Conservation (phyloP, 257 asterid species). For the Eucommia ulmoides region DNA sequence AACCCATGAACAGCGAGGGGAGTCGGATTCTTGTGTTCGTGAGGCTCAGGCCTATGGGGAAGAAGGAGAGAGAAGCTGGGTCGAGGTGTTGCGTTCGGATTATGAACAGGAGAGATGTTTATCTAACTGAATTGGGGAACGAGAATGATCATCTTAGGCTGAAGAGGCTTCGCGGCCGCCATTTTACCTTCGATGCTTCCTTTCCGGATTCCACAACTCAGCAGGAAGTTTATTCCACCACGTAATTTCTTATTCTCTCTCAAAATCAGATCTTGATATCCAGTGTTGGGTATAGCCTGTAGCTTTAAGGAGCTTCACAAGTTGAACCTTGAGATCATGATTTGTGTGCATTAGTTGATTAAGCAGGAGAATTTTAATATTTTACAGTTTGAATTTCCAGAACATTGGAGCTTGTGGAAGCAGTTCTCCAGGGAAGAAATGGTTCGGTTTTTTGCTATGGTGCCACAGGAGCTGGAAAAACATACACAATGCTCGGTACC, state of each 20-base stretch:
- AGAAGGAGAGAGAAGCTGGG: constrained; percentile 48
- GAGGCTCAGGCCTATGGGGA: constrained; percentile 51
- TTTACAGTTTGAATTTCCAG: constrained; percentile 18
- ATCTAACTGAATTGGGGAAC: constrained; percentile 32
- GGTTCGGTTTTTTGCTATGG: constrained; percentile 66
- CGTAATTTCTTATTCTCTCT: constrained; percentile 26
- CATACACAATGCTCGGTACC: constrained; percentile 59
- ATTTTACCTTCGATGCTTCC: constrained; percentile 53
- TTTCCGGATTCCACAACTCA: constrained; percentile 48
- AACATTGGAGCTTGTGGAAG: constrained; percentile 66
- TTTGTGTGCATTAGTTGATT: neutral
- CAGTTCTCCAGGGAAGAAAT: constrained; percentile 53
- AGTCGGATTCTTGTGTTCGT: constrained; percentile 58
- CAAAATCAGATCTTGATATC: neutral
- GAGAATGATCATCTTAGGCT: constrained; percentile 53
- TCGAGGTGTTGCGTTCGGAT: constrained; percentile 43
- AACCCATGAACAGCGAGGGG: constrained; percentile 8
- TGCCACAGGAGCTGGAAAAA: constrained; percentile 66
- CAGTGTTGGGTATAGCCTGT: neutral
- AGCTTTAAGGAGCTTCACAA: too few species aligned
- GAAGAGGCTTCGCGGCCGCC: constrained; percentile 48
- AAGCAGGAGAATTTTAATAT: neutral
- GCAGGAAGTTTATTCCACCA: constrained; percentile 41
- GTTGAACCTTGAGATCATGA: too few species aligned
- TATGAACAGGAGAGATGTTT: constrained; percentile 45